Evolutionary conservation across 306 rosid genomes (phyloP).

Genomic region (Cicer chorassanicum): DNA sequence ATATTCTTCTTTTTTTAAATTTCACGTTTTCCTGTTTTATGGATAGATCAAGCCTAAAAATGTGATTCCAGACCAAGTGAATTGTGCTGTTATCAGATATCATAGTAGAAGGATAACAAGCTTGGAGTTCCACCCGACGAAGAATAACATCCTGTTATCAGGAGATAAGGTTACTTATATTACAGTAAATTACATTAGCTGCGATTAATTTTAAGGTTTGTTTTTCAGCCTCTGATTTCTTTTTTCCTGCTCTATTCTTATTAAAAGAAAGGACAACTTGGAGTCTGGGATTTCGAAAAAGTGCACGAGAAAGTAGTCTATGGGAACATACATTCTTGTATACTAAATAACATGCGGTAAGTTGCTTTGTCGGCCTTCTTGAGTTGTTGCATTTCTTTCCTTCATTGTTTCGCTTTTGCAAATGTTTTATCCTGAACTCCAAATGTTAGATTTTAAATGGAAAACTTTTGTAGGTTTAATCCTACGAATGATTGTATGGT

Average conservation of each 20-base stretch:
- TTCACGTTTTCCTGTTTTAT: constrained; percentile 22
- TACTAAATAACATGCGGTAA: constrained; percentile 86
- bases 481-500: constrained; percentile 74
- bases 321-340: constrained; percentile 81
- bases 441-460: constrained; percentile 31
- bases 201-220: constrained; percentile 13
- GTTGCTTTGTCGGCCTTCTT: constrained; percentile 35
- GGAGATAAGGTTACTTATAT: constrained; percentile 78
- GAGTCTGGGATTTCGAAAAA: constrained; percentile 87
- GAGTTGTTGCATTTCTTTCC: not conserved
- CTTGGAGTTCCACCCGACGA: constrained; percentile 95
- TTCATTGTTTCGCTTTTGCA: constrained; percentile 6
- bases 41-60: constrained; percentile 77
- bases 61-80: constrained; percentile 82
- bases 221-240: constrained; percentile 38
- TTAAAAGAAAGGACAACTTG: constrained; percentile 93
- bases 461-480: constrained; percentile 65
- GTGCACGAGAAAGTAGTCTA: constrained; percentile 86
- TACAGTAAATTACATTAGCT: constrained; percentile 18
- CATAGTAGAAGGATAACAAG: constrained; percentile 86
- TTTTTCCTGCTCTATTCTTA: constrained; percentile 37
- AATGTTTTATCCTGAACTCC: constrained; percentile 14
- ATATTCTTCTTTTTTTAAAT: constrained; percentile 4
- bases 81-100: constrained; percentile 87
- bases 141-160: constrained; percentile 82